Evolutionary conservation across 176 grass and related monocot genomes (phyloP), one percentile per base, ranked within the genome.

Genomic region (Bromus sterilis): DNA sequence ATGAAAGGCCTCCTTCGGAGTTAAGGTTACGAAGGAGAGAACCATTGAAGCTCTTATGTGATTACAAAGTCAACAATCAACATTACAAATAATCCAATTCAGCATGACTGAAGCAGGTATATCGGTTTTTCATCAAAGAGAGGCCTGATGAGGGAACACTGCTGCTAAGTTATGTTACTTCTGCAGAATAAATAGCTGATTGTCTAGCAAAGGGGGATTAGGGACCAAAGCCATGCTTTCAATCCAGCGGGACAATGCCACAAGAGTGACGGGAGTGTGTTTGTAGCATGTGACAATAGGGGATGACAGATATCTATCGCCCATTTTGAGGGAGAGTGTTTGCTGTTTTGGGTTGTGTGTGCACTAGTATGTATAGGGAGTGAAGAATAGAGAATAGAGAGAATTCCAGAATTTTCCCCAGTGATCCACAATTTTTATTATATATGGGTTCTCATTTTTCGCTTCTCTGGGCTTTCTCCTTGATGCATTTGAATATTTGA

Each of bases 401-500:
- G 57, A 60, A 60, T 60, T 29, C 57, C 25, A 60, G 25, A 60
- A 60, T 29, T 60, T 60, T 60, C 25, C 25, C 24, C 46, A 53
- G 49, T 53, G 18, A 53, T 53, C 49, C 18, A 0, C 18, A 53
- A 46, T 77, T 51, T 39, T 71, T 30, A 21, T 77, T 44, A 36
- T 32, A 18, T 66, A 6, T 16, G 16, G 23, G 21, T 74, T 83
- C 24, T 24, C 58, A 20, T 36, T 40, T 68, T 9, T 74, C 79
- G n/a, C n/a, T n/a, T n/a, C n/a, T n/a, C 7, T 55, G 39, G 41
- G 51, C 24, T 63, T 40, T 66, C n/a, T 29, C n/a, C 41, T 39
- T 32, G 66, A 64, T 72, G n/a, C 8, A 71, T 85, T 63, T n/a
- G n/a, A n/a, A n/a, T n/a, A 71, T 85, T 63, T 20, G 59, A 75